phyloP scores from a whole-genome alignment of 345 rosid genomes.

The Acer negundo region DNA sequence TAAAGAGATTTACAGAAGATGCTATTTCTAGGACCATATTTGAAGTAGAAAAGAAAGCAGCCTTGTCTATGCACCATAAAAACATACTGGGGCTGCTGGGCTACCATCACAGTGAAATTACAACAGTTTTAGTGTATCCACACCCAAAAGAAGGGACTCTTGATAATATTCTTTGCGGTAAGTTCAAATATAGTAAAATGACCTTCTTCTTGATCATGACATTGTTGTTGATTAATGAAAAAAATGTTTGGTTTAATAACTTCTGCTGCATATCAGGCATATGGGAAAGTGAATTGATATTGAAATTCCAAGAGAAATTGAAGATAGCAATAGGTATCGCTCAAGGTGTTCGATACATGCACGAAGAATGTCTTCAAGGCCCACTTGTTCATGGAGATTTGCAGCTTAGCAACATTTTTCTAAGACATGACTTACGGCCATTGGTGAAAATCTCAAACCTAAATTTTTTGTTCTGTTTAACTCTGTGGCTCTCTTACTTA shows the following conservation, averaged over 20 bases:
- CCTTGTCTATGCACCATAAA: conserved; percentile 30
- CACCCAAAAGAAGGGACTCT: conserved; percentile 19
- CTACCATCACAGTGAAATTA: conserved; percentile 32
- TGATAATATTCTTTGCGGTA: conserved; percentile 29
- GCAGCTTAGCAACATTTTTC: conserved; percentile 29
- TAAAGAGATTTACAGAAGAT: conserved; percentile 22
- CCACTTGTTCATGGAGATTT: conserved; percentile 36
- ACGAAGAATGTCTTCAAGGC: conserved; percentile 39
- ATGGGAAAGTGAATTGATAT: background rate
- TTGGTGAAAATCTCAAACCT: conserved; percentile 29
- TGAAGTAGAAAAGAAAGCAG: conserved; percentile 41
- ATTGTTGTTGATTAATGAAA: background rate
- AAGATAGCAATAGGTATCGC: conserved; percentile 39
- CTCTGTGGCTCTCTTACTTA: background rate
- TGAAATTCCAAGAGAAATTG: conserved; percentile 33
- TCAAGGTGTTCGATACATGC: conserved; percentile 41
- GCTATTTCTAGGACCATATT: conserved; percentile 14
- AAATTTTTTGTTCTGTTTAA: background rate
- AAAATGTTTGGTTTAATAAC: background rate
- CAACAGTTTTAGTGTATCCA: conserved; percentile 30
- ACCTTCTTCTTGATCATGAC: background rate
- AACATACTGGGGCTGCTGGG: conserved; percentile 29
- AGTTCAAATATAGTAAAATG: conserved; percentile 9
- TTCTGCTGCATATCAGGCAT: conserved; percentile 16
- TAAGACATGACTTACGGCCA: conserved; percentile 30